These are phyloP conservation scores for Gigaspora rosea DNA, from an alignment of 192 early-diverging fungal genomes.

Conservation along the genomic window DNA sequence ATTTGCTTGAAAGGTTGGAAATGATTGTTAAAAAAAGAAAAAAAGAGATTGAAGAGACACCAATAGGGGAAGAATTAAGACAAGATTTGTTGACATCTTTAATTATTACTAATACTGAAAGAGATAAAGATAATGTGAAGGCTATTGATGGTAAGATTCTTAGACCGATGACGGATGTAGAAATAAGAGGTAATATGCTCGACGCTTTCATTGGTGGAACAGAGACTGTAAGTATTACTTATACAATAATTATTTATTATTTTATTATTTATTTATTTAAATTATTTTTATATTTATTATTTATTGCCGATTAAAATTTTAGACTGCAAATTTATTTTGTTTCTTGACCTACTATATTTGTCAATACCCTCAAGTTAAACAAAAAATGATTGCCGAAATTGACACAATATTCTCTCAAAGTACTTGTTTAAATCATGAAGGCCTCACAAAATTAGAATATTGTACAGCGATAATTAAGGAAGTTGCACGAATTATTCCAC, in stretches of 20 bases:
- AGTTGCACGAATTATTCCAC: neutral
- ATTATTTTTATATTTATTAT: no score
- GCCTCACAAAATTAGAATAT: conserved; percentile 9
- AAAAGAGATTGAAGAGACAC: conserved; percentile 7
- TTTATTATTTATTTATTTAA: no score
- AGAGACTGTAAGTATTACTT: neutral
- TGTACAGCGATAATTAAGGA: conserved; percentile 5
- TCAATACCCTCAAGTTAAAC: neutral
- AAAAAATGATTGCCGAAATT: neutral
- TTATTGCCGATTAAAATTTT: no score
- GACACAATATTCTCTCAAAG: neutral
- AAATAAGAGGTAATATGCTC: conserved; percentile 3
- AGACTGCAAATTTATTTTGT: neutral
- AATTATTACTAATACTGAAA: conserved; percentile 1
- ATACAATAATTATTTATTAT: no score
- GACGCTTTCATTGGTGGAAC: neutral
- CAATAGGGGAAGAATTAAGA: neutral
- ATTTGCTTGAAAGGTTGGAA: neutral
- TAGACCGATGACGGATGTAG: neutral
- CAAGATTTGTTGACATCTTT: conserved; percentile 16
- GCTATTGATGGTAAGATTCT: neutral
- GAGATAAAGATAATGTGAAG: neutral
- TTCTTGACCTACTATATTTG: neutral
- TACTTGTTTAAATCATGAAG: neutral
- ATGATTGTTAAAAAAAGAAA: neutral